Evolutionary conservation across 148 eudicot species (phyloP), one percentile per base, ranked within the genome.

Genomic region (Fallopia convolvulus): DNA sequence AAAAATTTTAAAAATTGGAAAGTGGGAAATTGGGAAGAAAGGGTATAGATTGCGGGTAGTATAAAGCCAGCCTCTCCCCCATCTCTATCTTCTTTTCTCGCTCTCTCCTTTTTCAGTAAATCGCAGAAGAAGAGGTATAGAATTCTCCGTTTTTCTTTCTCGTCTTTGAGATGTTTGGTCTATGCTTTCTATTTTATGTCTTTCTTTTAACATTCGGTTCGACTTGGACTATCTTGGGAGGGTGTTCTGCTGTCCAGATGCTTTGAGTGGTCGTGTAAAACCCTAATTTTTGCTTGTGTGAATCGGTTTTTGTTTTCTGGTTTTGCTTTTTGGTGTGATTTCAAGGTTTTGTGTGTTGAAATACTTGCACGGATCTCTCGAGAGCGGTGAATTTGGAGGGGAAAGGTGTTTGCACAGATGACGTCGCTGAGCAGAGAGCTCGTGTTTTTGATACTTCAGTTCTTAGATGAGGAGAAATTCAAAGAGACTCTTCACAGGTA

Each of bases 391-490:
- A 46, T 72, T n/a, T 41, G 50, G 74, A 72, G 74, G 3, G 23
- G 74, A 14, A n/a, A n/a, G 74, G 36, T 17, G 48, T 48, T 73
- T 44, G 33, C 55, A 20, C 36, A 39, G 55, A 73, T 73, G 75
- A 44, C 75, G 53, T 73, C 75, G 52, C 36, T 73, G 53, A 73
- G 75, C 52, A 73, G 75, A 44, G 75, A 73, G 55, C 55, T 73
- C 52, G 75, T 73, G 13, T 73, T 73, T 73, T 48, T 44, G 75
- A 73, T 73, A 73, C 75, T 73, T 44, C 53, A 73, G 75, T 73
- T 73, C 55, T 48, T 73, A 42, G 75, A 73, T 42, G 75, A 73
- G 53, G 75, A 73, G 75, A 46, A 73, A 73, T 73, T 73, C 75
- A 73, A 73, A 36, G 75, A 73, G 30, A 42, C 53, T 73, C 53